These are phyloP conservation scores for Coemansia sp. DNA, from an alignment of 192 early-diverging fungal species.

Conservation along the genomic window DNA sequence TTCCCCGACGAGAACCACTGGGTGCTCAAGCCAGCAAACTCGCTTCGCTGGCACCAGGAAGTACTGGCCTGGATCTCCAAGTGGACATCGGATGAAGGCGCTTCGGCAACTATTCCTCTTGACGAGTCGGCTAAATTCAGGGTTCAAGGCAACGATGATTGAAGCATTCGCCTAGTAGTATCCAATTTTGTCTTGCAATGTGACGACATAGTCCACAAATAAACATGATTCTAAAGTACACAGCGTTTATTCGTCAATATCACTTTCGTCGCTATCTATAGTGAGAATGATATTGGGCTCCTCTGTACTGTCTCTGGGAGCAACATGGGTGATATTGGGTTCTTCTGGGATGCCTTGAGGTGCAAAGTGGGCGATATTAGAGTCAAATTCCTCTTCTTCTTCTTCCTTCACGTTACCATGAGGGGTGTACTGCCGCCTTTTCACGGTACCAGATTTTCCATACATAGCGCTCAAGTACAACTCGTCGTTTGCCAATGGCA, in stretches of 20 bases:
- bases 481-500: not conserved
- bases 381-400: not conserved
- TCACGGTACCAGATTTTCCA: not conserved
- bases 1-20: conserved; percentile 81
- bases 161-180: not conserved
- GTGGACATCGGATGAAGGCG: conserved; percentile 20
- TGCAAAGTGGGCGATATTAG: not conserved
- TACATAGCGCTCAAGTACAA: not conserved
- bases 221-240: not conserved
- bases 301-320: not conserved
- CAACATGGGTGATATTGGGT: not conserved
- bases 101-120: not conserved
- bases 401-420: not conserved
- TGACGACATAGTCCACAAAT: not conserved
- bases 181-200: not conserved
- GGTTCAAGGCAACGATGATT: conserved; percentile 1
- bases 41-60: conserved; percentile 72
- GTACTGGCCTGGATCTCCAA: conserved; percentile 64
- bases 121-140: not conserved
- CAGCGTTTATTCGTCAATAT: not conserved
- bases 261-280: not conserved
- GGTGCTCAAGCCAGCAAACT: conserved; percentile 78
- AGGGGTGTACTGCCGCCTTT: not conserved
- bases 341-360: not conserved
- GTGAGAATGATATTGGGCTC: not conserved